Base-by-base conservation (phyloP, 495 filamentous ascomycete species). In the Penicillium robsamsonii region DNA sequence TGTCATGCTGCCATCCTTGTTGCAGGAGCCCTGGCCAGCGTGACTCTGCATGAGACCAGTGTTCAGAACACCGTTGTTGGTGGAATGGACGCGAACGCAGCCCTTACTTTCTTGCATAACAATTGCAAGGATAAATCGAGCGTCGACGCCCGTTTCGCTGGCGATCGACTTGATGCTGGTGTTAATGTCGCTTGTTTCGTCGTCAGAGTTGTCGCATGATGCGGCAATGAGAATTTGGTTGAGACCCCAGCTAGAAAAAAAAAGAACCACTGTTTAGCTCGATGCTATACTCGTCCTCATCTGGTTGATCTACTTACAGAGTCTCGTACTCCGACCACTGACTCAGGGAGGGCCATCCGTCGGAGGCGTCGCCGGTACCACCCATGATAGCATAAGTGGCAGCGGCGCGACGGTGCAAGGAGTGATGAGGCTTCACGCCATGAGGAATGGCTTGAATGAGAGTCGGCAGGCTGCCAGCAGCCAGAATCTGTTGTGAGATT, bases 41-140 rank as follows among this genome's bases (percentile, higher is more conserved):
- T 81, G 77, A 50, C 64, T 67, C 62, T 84, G 81, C 81, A 84
- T 82, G 6, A 84, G 66, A 43, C 81, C 81, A 0, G 80, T 79
- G 63, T 84, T 84, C 57, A n/a, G 46, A 53, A 80, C 70, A 17
- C 68, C 66, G 57, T 72, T 66, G 59, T 72, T 65, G 43, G 78
- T 79, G 17, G 78, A 77, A 1, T 69, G 71, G n/a, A 70, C 78
- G 41, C 80, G 76, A 27, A 80, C 81, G 64, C 82, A 85, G 56
- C 83, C 83, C 55, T 76, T 77, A 68, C 71, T 77, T 60, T 86
- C 82, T 65, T 86, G 83, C 72, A 86, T 79, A 35, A 85, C 61
- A 50, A 82, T 70, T 2, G 79, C 76, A 54, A 87, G 64, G 57
- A 87, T 80, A 65, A 81, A 84, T 46, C 84, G 82, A 22, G 81